Evolutionary conservation across 306 rosid species (phyloP).

Genomic region (Acacia crassicarpa): DNA sequence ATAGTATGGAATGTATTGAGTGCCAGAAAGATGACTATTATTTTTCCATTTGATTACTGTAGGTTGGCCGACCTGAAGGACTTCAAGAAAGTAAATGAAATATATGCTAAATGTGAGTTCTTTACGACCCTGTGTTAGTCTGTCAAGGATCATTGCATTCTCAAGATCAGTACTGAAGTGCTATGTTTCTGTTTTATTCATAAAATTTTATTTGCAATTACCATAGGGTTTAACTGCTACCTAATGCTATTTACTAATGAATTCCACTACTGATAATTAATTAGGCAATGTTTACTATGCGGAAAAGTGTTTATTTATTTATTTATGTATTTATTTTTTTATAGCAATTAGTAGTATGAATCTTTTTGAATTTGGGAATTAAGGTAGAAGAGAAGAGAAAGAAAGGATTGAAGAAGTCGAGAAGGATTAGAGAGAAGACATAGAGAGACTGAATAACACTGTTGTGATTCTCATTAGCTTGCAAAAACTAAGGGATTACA

Average conservation of each 20-base stretch:
- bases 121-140: background rate
- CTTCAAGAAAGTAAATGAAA: conserved; percentile 79
- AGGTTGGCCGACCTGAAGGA: conserved; percentile 96
- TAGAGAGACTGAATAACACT: too few relatives aligned
- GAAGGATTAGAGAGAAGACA: too few relatives aligned
- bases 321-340: background rate
- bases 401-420: too few relatives aligned
- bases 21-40: conserved; percentile 6
- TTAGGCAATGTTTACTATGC: background rate
- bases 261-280: background rate
- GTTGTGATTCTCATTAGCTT: too few relatives aligned
- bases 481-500: too few relatives aligned
- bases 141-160: background rate
- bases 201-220: background rate
- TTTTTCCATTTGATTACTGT: conserved; percentile 39
- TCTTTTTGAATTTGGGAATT: too few relatives aligned
- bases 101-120: conserved; percentile 89
- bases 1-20: conserved; percentile 7
- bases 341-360: too few relatives aligned
- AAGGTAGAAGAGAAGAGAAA: too few relatives aligned
- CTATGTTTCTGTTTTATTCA: background rate
- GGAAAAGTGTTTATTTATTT: background rate
- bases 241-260: conserved; percentile 10
- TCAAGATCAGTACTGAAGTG: background rate
- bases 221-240: background rate